Evolutionary conservation across 352 stramenopile genomes (phyloP).

Genomic region (Phytophthora idaei): DNA sequence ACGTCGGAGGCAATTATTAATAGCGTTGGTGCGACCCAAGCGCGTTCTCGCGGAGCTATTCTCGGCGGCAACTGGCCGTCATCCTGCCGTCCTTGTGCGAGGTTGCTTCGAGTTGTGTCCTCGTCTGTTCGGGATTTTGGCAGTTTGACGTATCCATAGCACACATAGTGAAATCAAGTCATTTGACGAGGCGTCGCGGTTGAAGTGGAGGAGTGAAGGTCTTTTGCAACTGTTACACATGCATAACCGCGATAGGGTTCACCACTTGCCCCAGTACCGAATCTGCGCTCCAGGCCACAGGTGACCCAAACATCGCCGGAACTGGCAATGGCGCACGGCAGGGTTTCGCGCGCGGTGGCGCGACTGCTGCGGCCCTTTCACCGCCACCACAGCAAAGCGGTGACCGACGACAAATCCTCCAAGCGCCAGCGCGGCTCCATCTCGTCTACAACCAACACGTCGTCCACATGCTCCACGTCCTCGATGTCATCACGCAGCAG

Average conservation of each 20-base stretch:
- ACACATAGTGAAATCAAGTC: constrained; percentile 14
- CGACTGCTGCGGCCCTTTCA: constrained; percentile 51
- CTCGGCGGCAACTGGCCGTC: constrained; percentile 5
- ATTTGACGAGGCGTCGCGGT: constrained; percentile 13
- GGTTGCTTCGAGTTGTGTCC: background rate
- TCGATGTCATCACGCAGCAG: constrained; percentile 34
- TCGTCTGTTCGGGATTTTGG: constrained; percentile 17
- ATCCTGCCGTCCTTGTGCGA: constrained; percentile 23
- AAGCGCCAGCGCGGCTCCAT: constrained; percentile 24
- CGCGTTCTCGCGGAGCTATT: constrained; percentile 2
- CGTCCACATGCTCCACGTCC: constrained; percentile 37
- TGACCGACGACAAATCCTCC: constrained; percentile 7
- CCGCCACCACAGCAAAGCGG: constrained; percentile 23
- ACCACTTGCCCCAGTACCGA: constrained; percentile 18
- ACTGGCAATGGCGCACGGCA: constrained; percentile 31
- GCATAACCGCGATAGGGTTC: constrained; percentile 1
- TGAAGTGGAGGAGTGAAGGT: constrained; percentile 35
- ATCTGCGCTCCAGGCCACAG: constrained; percentile 17
- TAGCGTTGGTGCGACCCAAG: background rate
- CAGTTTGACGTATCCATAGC: constrained; percentile 15
- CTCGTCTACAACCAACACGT: constrained; percentile 29
- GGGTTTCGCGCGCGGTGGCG: constrained; percentile 47
- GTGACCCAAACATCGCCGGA: background rate
- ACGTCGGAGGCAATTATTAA: background rate
- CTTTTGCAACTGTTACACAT: constrained; percentile 1